Evolutionary conservation across 1,284 basidiomycete genomes (phyloP), one percentile per base, ranked within the genome.

Genomic region (Pyrrhoderma noxium): DNA sequence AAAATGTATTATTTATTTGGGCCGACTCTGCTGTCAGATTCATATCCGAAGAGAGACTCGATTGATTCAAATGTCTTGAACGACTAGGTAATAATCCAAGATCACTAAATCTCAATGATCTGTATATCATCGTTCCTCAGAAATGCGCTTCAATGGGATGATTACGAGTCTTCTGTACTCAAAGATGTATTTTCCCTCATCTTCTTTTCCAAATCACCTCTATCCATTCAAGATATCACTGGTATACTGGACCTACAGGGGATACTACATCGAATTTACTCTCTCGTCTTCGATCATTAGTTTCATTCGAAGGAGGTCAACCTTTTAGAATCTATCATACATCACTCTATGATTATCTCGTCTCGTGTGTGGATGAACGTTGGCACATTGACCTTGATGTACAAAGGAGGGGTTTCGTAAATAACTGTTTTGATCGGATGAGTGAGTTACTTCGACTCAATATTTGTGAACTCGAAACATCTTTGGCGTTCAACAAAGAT

Each of bases 1-100:
- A 61, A 1, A 48, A 52, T 11, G 60, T 60, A 1, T 47, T 65
- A 14, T 64, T 64, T 45, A 65, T 64, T 19, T 65, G 63, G 45
- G 60, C 63, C 3, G 51, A 57, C 14, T 65, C 64, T 1, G 62
- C 65, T 23, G 53, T 65, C 44, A 62, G 60, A 22, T 14, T 46
- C n/a, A 21, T 46, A 31, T 3, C 14, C n/a, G 16, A 11, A 31
- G 27, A 11, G 11, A 31, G 27, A 11, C 7, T 5, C 11, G 27
- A 34, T 11, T n/a, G 19, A 34, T 31, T 34, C 27, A n/a, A 16
- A 19, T 19, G 16, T n/a, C 23, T 46, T 9, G 16, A 36, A 13
- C 5, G 8, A 3, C 16, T 46, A 11, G 45, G 31, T 3, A 11
- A n/a, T 5, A 34, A 46, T 21, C 14, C 45, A 18, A 31, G 27